Conservation (phyloP, 225 moss, liverwort and hornwort species). For the Physcomitrium patens region DNA sequence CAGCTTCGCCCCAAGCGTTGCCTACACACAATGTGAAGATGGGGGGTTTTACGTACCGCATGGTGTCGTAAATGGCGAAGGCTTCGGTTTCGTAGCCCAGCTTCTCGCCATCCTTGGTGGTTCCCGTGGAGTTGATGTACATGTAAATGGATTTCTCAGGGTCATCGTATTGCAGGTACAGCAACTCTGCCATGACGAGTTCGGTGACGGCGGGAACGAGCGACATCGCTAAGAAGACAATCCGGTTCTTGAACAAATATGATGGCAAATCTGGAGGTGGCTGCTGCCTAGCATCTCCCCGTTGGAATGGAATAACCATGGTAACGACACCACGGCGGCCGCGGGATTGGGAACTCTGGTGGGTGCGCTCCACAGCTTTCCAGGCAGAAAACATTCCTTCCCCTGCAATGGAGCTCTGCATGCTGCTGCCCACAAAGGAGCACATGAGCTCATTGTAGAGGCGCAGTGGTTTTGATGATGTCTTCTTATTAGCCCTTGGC, state of each 20-base stretch:
- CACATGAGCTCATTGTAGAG: slow-evolving; percentile 45
- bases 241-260: slow-evolving; percentile 95
- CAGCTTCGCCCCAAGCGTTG: slow-evolving; percentile 99
- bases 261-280: slow-evolving; percentile 97
- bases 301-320: slow-evolving; percentile 93
- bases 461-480: slow-evolving; percentile 8
- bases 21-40: slow-evolving; percentile 96
- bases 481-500: slow-evolving; percentile 4
- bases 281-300: slow-evolving; percentile 96
- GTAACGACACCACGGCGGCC: slow-evolving; percentile 43
- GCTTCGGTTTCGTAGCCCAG: slow-evolving; percentile 99
- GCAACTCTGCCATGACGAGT: slow-evolving; percentile 96
- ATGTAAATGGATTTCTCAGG: slow-evolving; percentile 98
- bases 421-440: slow-evolving; percentile 42
- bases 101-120: slow-evolving; percentile 99
- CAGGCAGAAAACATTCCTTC: slow-evolving; percentile 51
- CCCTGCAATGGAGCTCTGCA: slow-evolving; percentile 51
- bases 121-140: slow-evolving; percentile 99
- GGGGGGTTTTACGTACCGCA: slow-evolving; percentile 97
- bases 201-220: slow-evolving; percentile 97
- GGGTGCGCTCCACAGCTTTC: slow-evolving; percentile 38
- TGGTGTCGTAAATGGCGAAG: slow-evolving; percentile 98
- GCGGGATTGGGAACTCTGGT: background rate
- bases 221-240: slow-evolving; percentile 98
- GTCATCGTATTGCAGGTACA: slow-evolving; percentile 95